These are phyloP conservation scores for Lactifluus volemus DNA, from an alignment of 768 basidiomycete species.

Conservation along the genomic window DNA sequence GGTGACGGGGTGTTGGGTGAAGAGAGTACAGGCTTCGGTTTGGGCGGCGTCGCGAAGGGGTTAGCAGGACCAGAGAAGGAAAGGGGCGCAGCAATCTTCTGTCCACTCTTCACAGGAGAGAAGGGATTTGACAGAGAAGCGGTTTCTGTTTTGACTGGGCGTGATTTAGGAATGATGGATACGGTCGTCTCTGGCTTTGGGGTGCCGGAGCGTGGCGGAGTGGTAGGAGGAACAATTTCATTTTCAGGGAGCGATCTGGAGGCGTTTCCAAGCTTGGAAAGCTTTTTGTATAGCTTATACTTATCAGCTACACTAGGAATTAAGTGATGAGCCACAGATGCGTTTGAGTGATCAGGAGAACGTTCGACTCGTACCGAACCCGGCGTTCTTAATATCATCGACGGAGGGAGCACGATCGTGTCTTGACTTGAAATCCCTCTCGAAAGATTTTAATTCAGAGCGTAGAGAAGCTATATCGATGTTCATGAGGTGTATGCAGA, in stretches of 20 bases:
- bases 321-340: constrained; percentile 13
- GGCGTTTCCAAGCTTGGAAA: constrained; percentile 40
- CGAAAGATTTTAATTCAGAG: constrained; percentile 71
- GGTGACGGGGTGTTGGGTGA: constrained; percentile 28
- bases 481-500: constrained; percentile 27
- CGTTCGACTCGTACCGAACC: constrained; percentile 44
- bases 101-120: constrained; percentile 64
- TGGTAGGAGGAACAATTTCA: constrained; percentile 26
- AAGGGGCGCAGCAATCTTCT: constrained; percentile 22
- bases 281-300: constrained; percentile 75
- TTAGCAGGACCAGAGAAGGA: constrained; percentile 30
- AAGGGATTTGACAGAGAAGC: constrained; percentile 64
- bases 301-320: constrained; percentile 47
- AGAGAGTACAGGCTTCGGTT: constrained; percentile 21
- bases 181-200: constrained; percentile 27
- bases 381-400: constrained; percentile 59
- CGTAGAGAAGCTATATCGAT: constrained; percentile 37
- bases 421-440: constrained; percentile 50
- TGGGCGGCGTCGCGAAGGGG: constrained; percentile 29
- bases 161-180: constrained; percentile 41
- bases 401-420: constrained; percentile 55
- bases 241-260: constrained; percentile 34
- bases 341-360: constrained; percentile 2
- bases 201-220: constrained; percentile 27
- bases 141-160: constrained; percentile 42